Percentiles rank a stretch among this genome's conserved stretches.
phyloP scores from a whole-genome alignment of 192 early-diverging fungal genomes.

The Gryganskiella cystojenkinii region DNA sequence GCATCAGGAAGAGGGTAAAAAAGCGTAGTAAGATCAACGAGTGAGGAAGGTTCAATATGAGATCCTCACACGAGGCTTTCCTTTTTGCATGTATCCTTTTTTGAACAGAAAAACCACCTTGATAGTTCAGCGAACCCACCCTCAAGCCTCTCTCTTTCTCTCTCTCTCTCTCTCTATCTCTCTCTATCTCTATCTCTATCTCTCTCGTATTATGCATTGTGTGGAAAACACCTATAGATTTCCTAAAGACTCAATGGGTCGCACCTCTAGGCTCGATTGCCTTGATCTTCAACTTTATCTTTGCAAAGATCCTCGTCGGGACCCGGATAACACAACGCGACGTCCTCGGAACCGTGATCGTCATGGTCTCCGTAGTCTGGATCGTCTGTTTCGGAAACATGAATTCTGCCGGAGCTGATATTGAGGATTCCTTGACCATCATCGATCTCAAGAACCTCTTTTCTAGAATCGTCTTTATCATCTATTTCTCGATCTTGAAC shows the following conservation, averaged over 20 bases:
- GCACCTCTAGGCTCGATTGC: constrained; percentile 65
- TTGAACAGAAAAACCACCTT: too few relatives aligned
- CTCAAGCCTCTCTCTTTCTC: constrained; percentile 1
- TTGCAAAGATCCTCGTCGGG: constrained; percentile 67
- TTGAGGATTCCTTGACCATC: constrained; percentile 59
- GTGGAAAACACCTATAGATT: constrained; percentile 52
- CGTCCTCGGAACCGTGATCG: constrained; percentile 64
- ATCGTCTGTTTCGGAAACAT: constrained; percentile 68
- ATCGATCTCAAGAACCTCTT: constrained; percentile 61
- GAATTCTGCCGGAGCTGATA: constrained; percentile 58
- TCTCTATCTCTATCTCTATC: constrained; percentile 1
- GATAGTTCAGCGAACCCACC: too few relatives aligned
- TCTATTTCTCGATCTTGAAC: constrained; percentile 64
- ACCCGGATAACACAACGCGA: constrained; percentile 63
- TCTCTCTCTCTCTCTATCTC: constrained; percentile 1
- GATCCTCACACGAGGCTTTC: too few relatives aligned
- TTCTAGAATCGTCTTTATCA: constrained; percentile 57
- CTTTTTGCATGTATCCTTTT: too few relatives aligned
- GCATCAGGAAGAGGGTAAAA: not conserved
- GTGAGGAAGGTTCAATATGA: too few relatives aligned
- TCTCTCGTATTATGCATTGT: not conserved
- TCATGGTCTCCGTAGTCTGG: constrained; percentile 66
- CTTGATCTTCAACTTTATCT: constrained; percentile 70
- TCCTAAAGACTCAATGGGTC: constrained; percentile 71
- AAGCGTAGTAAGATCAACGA: too few relatives aligned